Evolutionary conservation across 169 alveolate species (phyloP).

Genomic region (Sarcocystis neurona): DNA sequence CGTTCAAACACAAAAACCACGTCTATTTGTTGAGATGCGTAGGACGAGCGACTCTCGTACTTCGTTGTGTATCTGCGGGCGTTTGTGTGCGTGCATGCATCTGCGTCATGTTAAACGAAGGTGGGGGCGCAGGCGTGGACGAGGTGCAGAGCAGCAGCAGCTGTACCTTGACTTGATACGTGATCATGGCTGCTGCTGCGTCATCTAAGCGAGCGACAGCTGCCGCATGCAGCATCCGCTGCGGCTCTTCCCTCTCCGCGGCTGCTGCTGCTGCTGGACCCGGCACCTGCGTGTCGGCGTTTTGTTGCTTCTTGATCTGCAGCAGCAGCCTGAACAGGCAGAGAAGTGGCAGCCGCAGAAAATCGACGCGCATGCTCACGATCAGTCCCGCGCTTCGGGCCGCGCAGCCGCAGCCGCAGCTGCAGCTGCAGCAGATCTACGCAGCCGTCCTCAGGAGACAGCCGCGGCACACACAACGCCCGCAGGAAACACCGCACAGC

Average conservation of each 20-base stretch:
- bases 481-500: background rate
- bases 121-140: too few species aligned
- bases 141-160: background rate
- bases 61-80: background rate
- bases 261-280: background rate
- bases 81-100: background rate
- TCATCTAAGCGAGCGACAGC: background rate
- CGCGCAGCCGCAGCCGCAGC: background rate
- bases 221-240: background rate
- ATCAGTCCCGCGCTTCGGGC: background rate
- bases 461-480: background rate
- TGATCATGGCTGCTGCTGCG: background rate
- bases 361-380: too few species aligned
- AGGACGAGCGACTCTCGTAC: background rate
- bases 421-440: background rate
- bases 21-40: background rate
- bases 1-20: too few species aligned
- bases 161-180: background rate
- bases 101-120: background rate
- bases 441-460: background rate
- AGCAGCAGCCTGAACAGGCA: background rate
- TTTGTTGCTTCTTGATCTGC: background rate
- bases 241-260: background rate
- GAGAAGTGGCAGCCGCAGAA: too few species aligned
- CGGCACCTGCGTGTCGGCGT: background rate